phyloP scores from a whole-genome alignment of 1,284 basidiomycete species.

The Microbotryum intermedium region DNA sequence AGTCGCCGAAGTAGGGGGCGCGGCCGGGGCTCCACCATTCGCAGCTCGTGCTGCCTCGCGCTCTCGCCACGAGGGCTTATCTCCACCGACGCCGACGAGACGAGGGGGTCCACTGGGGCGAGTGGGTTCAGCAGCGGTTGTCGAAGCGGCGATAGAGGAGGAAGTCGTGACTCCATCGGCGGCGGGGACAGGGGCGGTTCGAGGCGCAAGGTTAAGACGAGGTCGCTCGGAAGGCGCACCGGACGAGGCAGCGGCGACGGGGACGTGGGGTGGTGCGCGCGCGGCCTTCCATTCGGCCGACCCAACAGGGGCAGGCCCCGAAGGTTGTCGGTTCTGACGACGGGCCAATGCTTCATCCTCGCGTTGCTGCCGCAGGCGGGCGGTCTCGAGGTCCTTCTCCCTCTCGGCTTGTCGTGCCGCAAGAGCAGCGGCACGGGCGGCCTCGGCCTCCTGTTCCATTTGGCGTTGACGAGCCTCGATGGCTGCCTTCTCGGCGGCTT shows the following conservation, averaged over 20 bases:
- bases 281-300: constrained; percentile 23
- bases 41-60: constrained; percentile 16
- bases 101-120: constrained; percentile 12
- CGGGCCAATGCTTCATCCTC: constrained; percentile 61
- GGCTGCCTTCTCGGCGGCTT: constrained; percentile 52
- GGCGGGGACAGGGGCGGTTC: constrained; percentile 6
- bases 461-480: constrained; percentile 48
- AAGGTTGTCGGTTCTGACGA: constrained; percentile 6
- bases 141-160: constrained; percentile 6
- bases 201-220: constrained; percentile 17
- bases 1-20: too few species aligned
- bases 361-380: constrained; percentile 53
- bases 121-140: constrained; percentile 7
- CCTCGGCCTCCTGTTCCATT: constrained; percentile 47
- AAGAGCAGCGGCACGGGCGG: constrained; percentile 52
- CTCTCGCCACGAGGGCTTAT: constrained; percentile 18
- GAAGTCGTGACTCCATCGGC: constrained; percentile 6
- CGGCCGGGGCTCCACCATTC: not conserved
- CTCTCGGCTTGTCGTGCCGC: constrained; percentile 48
- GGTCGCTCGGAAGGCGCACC: constrained; percentile 20
- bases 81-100: constrained; percentile 13
- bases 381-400: constrained; percentile 58
- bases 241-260: constrained; percentile 1
- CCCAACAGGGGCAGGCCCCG: constrained; percentile 11
- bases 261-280: constrained; percentile 4